Percentiles rank a stretch among this genome's conserved stretches.
Evolutionary conservation across 192 early-diverging fungal species (phyloP).

Genomic region (Backusella westeae): DNA sequence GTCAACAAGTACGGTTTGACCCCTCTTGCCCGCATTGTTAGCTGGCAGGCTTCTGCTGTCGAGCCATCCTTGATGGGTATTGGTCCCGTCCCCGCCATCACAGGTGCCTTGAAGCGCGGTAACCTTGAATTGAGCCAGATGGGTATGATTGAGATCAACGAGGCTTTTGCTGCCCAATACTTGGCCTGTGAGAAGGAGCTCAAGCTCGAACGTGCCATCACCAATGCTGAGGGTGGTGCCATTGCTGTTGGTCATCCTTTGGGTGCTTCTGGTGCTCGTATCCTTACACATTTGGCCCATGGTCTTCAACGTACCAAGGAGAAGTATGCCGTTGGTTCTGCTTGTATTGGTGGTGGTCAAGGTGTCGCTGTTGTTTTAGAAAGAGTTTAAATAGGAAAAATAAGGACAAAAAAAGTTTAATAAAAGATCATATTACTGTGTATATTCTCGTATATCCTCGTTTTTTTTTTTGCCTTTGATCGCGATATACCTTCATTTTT

Average conservation of each 20-base stretch:
- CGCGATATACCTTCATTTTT: too few relatives aligned
- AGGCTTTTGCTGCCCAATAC: constrained; percentile 96
- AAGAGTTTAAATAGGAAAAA: constrained; percentile 23
- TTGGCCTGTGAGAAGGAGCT: constrained; percentile 88
- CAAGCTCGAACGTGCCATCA: constrained; percentile 71
- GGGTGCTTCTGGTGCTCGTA: constrained; percentile 94
- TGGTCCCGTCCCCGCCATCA: constrained; percentile 92
- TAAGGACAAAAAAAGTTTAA: background rate
- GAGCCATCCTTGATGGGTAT: constrained; percentile 97
- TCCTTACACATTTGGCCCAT: constrained; percentile 84
- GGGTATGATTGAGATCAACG: constrained; percentile 94
- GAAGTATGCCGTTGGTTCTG: constrained; percentile 90
- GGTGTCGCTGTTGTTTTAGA: constrained; percentile 42
- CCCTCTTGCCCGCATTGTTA: constrained; percentile 85
- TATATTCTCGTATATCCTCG: background rate
- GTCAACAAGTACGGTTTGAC: constrained; percentile 76
- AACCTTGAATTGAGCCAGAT: constrained; percentile 80
- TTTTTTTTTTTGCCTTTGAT: too few relatives aligned
- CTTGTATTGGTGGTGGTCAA: constrained; percentile 94
- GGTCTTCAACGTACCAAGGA: constrained; percentile 77
- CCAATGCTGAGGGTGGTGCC: constrained; percentile 90
- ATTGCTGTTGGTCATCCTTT: constrained; percentile 95
- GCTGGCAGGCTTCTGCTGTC: constrained; percentile 82
- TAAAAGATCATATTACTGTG: background rate
- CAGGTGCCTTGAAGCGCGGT: constrained; percentile 78